These are phyloP conservation scores for Pulveroboletus ridleyi DNA, from an alignment of 1,284 basidiomycete genomes.

Conservation along the genomic window DNA sequence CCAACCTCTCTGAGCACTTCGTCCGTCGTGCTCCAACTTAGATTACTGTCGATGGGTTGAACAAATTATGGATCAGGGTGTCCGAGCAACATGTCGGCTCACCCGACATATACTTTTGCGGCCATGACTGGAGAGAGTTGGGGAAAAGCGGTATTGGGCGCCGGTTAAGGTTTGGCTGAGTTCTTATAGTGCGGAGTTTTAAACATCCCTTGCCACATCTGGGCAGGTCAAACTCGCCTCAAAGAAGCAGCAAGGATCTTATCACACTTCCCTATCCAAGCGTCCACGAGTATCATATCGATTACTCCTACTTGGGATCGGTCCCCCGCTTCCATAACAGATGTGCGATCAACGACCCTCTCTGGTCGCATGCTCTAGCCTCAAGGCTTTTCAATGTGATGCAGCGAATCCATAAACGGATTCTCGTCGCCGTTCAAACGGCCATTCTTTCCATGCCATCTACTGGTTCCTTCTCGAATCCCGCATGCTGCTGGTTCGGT, in stretches of 20 bases:
- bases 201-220: conserved; percentile 41
- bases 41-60: conserved; percentile 59
- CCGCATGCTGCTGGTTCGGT: not conserved
- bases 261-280: conserved; percentile 21
- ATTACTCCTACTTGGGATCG: not conserved
- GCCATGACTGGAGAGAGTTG: conserved; percentile 54
- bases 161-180: conserved; percentile 30
- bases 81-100: conserved; percentile 46
- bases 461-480: not conserved
- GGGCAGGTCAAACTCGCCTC: conserved; percentile 20
- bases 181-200: conserved; percentile 41
- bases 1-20: conserved; percentile 82
- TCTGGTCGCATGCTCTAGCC: conserved; percentile 20
- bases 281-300: conserved; percentile 4
- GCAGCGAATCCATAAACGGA: conserved; percentile 8
- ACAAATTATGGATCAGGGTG: conserved; percentile 33
- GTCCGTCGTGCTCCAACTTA: conserved; percentile 93
- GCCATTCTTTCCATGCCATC: not conserved
- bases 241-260: conserved; percentile 14
- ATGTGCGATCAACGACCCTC: too few relatives aligned
- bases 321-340: not conserved
- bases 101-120: conserved; percentile 88
- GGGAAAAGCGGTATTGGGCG: conserved; percentile 22
- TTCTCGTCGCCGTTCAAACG: conserved; percentile 15
- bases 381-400: conserved; percentile 24